Percentiles rank a stretch among this genome's conserved stretches.
phyloP scores from a whole-genome alignment of 1,284 basidiomycete species.

The Fomitopsis schrenkii region DNA sequence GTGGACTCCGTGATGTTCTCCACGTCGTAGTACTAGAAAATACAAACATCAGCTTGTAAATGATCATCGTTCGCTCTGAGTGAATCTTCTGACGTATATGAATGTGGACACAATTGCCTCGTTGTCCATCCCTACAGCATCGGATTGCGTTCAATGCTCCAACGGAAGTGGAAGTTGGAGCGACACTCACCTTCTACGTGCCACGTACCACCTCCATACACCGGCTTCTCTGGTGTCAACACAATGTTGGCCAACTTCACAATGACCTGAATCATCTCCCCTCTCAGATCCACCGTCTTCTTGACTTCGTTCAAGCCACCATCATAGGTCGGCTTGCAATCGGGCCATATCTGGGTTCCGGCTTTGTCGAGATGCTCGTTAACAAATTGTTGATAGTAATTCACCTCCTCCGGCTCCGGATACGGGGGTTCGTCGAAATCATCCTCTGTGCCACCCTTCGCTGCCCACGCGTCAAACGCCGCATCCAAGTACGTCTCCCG shows the following conservation, averaged over 20 bases:
- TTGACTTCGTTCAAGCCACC: neutral
- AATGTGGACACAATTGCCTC: conserved; percentile 28
- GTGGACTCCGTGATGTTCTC: conserved; percentile 13
- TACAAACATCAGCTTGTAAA: neutral
- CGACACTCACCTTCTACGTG: conserved; percentile 33
- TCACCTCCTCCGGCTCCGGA: neutral
- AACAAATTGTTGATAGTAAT: neutral
- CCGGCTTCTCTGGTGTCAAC: conserved; percentile 38
- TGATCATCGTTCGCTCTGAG: neutral
- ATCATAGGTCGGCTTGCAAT: neutral
- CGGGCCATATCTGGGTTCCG: neutral
- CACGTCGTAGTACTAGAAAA: conserved; percentile 9
- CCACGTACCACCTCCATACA: conserved; percentile 30
- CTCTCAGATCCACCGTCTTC: conserved; percentile 10
- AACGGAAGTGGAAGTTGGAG: conserved; percentile 7
- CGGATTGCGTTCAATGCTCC: no score
- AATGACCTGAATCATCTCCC: conserved; percentile 38
- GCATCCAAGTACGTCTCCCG: neutral
- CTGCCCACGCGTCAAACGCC: neutral
- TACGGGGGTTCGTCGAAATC: neutral
- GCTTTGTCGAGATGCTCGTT: neutral
- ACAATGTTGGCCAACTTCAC: conserved; percentile 48
- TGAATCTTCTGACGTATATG: conserved; percentile 24
- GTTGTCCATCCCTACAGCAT: neutral
- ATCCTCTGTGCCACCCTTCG: neutral